Evolutionary conservation across 257 asterid genomes (phyloP).

Genomic region (Fraxinus quadrangulata): DNA sequence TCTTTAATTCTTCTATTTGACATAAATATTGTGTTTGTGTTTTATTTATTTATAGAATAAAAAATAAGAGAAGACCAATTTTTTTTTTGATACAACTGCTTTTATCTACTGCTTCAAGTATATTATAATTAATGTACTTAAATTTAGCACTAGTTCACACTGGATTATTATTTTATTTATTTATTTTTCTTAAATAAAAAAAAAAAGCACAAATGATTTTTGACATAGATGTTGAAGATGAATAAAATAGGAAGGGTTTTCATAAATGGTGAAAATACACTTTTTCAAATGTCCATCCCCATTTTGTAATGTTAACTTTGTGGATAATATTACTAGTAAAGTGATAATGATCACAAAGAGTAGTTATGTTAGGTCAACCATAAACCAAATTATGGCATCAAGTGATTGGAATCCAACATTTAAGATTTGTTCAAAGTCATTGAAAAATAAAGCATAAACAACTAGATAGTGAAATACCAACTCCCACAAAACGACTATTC

Average conservation of each 20-base stretch:
- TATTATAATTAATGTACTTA: neutral
- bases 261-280: no score
- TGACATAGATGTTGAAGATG: neutral
- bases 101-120: neutral
- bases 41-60: no score
- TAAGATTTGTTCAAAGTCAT: no score
- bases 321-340: constrained; percentile 7
- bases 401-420: neutral
- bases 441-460: no score
- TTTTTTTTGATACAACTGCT: neutral
- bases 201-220: neutral
- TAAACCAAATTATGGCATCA: constrained; percentile 30
- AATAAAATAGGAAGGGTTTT: neutral
- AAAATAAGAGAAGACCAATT: neutral
- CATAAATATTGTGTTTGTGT: no score
- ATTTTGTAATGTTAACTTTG: neutral
- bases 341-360: neutral
- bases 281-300: no score
- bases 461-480: neutral
- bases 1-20: no score
- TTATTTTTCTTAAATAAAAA: neutral
- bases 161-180: neutral
- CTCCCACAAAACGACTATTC: no score
- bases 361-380: constrained; percentile 42
- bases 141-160: neutral